A percentile compares a stretch with the other conserved stretches of the same genome.
Evolutionary conservation across 495 filamentous ascomycete species (phyloP).

Genomic region (Pyronema domesticum): DNA sequence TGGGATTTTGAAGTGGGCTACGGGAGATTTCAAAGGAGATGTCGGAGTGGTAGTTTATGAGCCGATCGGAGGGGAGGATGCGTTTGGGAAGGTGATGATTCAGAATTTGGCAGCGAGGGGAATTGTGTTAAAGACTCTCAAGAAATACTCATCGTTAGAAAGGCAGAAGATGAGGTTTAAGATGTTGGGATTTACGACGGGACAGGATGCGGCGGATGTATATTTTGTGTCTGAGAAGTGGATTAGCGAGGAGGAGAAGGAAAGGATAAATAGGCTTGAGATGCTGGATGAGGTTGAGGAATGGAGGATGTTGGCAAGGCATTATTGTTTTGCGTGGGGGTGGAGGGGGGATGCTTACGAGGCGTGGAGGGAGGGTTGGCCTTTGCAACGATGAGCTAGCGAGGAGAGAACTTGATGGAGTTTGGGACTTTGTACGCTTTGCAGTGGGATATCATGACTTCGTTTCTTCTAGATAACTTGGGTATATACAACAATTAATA

Average conservation of each 20-base stretch:
- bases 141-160: conserved; percentile 43
- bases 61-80: conserved; percentile 61
- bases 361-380: conserved; percentile 22
- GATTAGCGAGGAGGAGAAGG: conserved; percentile 55
- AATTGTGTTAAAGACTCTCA: conserved; percentile 68
- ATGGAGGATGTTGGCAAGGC: conserved; percentile 68
- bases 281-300: conserved; percentile 93
- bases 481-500: too few species aligned
- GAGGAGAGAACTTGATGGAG: background rate
- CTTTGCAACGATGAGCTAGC: background rate
- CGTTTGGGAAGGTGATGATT: conserved; percentile 82
- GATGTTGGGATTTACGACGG: conserved; percentile 39
- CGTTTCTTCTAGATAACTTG: too few species aligned
- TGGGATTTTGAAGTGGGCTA: conserved; percentile 49
- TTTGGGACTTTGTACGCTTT: background rate
- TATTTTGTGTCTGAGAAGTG: conserved; percentile 59
- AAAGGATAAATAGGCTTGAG: conserved; percentile 59
- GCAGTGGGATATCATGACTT: too few species aligned
- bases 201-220: conserved; percentile 47
- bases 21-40: conserved; percentile 32
- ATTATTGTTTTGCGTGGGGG: conserved; percentile 84
- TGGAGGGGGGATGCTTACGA: conserved; percentile 35
- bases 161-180: conserved; percentile 49
- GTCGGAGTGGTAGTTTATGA: conserved; percentile 70
- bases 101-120: conserved; percentile 72